These are phyloP conservation scores for Penicillium sp. DNA, from an alignment of 2,329 filamentous ascomycete species.

Conservation along the genomic window DNA sequence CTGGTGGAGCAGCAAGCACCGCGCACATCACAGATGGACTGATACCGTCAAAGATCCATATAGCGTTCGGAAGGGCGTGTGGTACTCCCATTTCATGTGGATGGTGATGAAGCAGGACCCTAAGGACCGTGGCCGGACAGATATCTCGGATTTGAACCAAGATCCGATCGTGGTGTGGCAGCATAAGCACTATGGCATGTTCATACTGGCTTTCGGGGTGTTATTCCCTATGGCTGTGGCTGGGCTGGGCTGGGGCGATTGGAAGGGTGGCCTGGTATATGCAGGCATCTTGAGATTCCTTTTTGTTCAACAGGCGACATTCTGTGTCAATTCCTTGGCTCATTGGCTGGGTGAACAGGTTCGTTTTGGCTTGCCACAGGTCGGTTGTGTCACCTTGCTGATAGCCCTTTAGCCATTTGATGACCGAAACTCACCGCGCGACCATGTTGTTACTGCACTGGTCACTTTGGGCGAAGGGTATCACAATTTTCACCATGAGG, in stretches of 20 bases:
- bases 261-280: conserved; percentile 78
- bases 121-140: conserved; percentile 81
- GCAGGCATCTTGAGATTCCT: conserved; percentile 82
- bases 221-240: conserved; percentile 72
- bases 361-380: neutral
- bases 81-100: conserved; percentile 85
- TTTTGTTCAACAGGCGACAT: conserved; percentile 88
- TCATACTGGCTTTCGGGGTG: conserved; percentile 76
- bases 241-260: conserved; percentile 79
- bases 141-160: conserved; percentile 85
- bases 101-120: conserved; percentile 94
- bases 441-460: conserved; percentile 81
- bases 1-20: conserved; percentile 86
- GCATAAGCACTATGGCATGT: conserved; percentile 69
- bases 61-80: conserved; percentile 81
- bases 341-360: conserved; percentile 80
- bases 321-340: conserved; percentile 88
- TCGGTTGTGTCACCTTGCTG: neutral
- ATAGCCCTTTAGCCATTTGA: conserved; percentile 67
- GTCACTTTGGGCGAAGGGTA: conserved; percentile 86
- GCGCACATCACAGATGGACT: conserved; percentile 86
- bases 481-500: conserved; percentile 92
- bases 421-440: conserved; percentile 86
- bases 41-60: conserved; percentile 91
- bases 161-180: conserved; percentile 84